These are phyloP conservation scores for Nemania bipapillata DNA, from an alignment of 2,329 filamentous ascomycete genomes.

Conservation along the genomic window DNA sequence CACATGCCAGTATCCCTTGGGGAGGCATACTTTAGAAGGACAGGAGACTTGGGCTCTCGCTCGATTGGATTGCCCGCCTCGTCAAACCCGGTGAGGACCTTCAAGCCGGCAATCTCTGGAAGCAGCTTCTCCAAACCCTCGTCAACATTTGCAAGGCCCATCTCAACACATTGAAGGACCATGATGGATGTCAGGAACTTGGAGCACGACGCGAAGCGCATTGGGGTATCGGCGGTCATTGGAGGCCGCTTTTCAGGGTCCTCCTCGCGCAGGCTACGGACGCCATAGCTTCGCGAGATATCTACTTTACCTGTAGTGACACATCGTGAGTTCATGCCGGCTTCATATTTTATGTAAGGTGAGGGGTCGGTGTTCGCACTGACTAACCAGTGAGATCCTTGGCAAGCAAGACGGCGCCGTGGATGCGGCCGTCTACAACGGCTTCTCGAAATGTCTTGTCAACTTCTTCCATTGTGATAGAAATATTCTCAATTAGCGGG, in stretches of 20 bases:
- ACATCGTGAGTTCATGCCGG: slow-evolving; percentile 4
- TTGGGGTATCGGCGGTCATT: slow-evolving; percentile 34
- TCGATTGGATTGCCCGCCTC: slow-evolving; percentile 35
- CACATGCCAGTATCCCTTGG: not conserved
- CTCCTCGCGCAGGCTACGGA: slow-evolving; percentile 34
- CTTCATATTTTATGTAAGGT: not conserved
- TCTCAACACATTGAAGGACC: slow-evolving; percentile 35
- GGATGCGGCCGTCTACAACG: slow-evolving; percentile 37
- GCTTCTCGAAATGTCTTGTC: slow-evolving; percentile 33
- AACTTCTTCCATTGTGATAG: slow-evolving; percentile 32
- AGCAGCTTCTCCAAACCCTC: slow-evolving; percentile 32
- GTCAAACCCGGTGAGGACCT: slow-evolving; percentile 37
- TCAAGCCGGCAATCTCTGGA: slow-evolving; percentile 33
- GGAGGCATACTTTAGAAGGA: slow-evolving; percentile 33
- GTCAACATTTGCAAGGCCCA: slow-evolving; percentile 28
- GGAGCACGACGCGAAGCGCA: slow-evolving; percentile 34
- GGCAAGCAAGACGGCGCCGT: slow-evolving; percentile 35
- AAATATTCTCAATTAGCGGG: not conserved
- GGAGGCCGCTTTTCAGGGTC: slow-evolving; percentile 35
- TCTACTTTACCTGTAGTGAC: slow-evolving; percentile 31
- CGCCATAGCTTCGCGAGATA: slow-evolving; percentile 37
- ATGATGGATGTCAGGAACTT: slow-evolving; percentile 39
- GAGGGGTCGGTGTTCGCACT: slow-evolving; percentile 3
- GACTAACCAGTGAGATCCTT: slow-evolving; percentile 35
- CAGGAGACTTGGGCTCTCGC: slow-evolving; percentile 37